Base-by-base conservation (phyloP, 139 green algal genomes). In the Trebouxia sp. region DNA sequence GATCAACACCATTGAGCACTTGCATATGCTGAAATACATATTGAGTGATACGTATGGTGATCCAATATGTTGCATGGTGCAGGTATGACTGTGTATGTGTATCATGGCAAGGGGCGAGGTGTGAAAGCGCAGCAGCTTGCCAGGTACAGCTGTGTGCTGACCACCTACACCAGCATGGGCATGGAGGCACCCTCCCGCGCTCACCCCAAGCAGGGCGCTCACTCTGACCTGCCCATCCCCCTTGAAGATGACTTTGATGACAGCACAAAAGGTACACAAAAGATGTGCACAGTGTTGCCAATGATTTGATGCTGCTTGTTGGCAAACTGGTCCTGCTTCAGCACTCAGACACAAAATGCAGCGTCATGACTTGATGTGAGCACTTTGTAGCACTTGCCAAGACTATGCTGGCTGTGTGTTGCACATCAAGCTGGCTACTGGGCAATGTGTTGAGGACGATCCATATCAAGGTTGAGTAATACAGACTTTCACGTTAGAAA, bases 141-240 rank as follows among this genome's bases (percentile, higher is more conserved):
- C 32, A 24, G 39, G 15, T 94, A 92, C 79, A 86, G 78, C 17
- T 87, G 96, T 35, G 94, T 98, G 26, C 81, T 98, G n/a, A 98
- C 94, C 24, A 98, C 95, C 0, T 98, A 97, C 82, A 86, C 88
- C 53, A 98, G 90, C 11, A 81, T 98, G 66, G 87, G 86, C 0
- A 80, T 86, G 58, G 93, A 83, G 65, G 65, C 43, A 5, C 53
- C 65, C 12, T 11, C 30, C 20, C 47, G 65, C 20, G 24, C 42
- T 12, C 15, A 65, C 28, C 12, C n/a, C 35, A 81, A 81, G 39
- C 28, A 70, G 26, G 53, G 51, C 55, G 55, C 0, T 28, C 32
- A 35, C 32, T 1, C 14, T 5, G 22, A 10, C 14, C 30, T 24
- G 30, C 47, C 74, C 10, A 42, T 79, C n/a, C 26, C 62, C 11